Base-by-base conservation (phyloP, 495 filamentous ascomycete species). In the Neurospora sp. region DNA sequence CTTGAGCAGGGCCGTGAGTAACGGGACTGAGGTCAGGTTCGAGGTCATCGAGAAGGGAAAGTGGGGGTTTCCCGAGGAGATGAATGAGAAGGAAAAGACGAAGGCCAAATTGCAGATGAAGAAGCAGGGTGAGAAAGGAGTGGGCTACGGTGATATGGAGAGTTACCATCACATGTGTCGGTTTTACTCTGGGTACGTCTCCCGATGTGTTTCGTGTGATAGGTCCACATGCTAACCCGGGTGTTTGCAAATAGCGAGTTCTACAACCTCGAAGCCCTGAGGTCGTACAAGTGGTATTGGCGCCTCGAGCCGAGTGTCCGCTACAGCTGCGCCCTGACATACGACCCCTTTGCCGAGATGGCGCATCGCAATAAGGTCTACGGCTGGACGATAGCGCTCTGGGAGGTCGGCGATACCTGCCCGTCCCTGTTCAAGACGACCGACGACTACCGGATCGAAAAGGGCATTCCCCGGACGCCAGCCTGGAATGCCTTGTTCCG, bases 81-180 rank as follows among this genome's bases (percentile, higher is more conserved):
- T 95, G 72, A 91, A 97, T 79, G 82, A 85, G 38, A 89, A 90
- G 71, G 37, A 89, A 90, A 70, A 65, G 31, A 1, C 27, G 1
- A 90, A 91, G 40, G 96, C 95, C 69, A 91, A 89, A 80, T 90
- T 95, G 80, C 93, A 92, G 44, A 93, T 99, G 74, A 85, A 89
- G 48, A 90, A 91, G 78, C 96, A 98, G 80, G 95, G 93, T 70
- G 91, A 95, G 81, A 86, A 86, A 65, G 94, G 94, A 39, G 95
- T 99, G 76, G 91, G 96, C 88, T 98, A 99, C 78, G 96, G 93
- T 78, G 96, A 95, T n/a, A 96, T 97, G 91, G 96, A 97, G 81
- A 95, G 92, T 80, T 99, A 99, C 79, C 96, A 99, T 79, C 93
- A 97, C 84, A 96, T 96, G 93, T 96, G 93, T 80, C 88, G 96